Evolutionary conservation across 352 stramenopile genomes (phyloP).

Genomic region (Phytophthora constricta): DNA sequence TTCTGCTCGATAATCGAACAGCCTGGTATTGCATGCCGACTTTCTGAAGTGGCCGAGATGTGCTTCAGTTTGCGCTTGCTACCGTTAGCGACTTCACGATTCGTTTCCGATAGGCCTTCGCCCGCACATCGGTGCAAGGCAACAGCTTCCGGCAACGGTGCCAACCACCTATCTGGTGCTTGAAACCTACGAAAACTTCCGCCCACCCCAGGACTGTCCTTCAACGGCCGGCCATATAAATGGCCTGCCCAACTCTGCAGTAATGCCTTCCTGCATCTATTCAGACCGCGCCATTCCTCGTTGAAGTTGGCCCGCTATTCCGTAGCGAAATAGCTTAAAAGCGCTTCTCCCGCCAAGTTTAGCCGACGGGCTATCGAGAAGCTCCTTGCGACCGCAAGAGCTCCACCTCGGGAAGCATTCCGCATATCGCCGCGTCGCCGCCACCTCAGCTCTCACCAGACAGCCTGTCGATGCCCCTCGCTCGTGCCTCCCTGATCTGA

Average conservation of each 20-base stretch:
- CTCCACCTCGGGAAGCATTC: background rate
- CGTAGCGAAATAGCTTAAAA: background rate
- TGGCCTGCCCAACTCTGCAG: background rate
- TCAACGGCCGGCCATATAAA: constrained; percentile 1
- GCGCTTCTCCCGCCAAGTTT: background rate
- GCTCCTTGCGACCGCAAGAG: too few species aligned
- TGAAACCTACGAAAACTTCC: constrained; percentile 7
- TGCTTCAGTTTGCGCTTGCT: background rate
- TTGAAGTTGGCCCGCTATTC: background rate
- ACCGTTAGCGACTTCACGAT: too few species aligned
- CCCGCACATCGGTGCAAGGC: background rate
- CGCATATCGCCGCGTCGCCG: background rate
- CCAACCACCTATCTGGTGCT: background rate
- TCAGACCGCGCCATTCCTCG: background rate
- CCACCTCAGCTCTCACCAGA: background rate
- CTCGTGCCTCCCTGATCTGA: background rate
- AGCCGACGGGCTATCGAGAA: background rate
- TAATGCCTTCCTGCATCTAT: background rate
- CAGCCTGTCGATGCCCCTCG: background rate
- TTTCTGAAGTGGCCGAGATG: too few species aligned
- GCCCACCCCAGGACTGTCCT: background rate
- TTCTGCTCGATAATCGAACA: too few species aligned
- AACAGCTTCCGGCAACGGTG: background rate
- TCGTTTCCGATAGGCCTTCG: background rate
- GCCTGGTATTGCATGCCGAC: too few species aligned